These are phyloP conservation scores for Falciphora oryzae DNA, from an alignment of 2,329 filamentous ascomycete species.

Conservation along the genomic window DNA sequence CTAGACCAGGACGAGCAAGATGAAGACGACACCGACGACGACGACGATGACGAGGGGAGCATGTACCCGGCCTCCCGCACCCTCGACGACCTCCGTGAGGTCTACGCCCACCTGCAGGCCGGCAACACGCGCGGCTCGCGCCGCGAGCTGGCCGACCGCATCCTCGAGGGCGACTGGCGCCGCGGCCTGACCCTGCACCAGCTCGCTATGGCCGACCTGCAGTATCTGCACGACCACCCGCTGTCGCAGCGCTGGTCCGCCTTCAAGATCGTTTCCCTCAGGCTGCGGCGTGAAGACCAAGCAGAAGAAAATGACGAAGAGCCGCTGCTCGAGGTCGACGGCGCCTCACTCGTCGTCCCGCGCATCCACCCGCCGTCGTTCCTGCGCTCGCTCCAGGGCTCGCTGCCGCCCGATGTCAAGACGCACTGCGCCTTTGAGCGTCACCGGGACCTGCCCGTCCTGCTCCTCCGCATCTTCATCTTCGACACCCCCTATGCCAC, in stretches of 20 bases:
- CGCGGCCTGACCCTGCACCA: constrained; percentile 60
- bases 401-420: constrained; percentile 73
- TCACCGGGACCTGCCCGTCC: constrained; percentile 61
- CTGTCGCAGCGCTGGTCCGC: constrained; percentile 59
- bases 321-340: constrained; percentile 34
- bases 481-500: constrained; percentile 76
- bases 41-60: constrained; percentile 42
- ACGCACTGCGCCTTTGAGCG: constrained; percentile 76
- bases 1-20: constrained; percentile 35
- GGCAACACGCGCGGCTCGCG: constrained; percentile 45
- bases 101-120: constrained; percentile 54
- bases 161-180: constrained; percentile 64
- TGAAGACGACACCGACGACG: constrained; percentile 36
- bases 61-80: constrained; percentile 64
- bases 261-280: constrained; percentile 51
- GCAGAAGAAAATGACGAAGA: constrained; percentile 29
- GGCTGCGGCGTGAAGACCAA: constrained; percentile 22
- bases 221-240: constrained; percentile 61
- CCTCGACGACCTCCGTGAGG: constrained; percentile 58
- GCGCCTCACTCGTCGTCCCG: constrained; percentile 48
- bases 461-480: constrained; percentile 73
- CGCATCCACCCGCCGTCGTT: constrained; percentile 79
- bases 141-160: constrained; percentile 57
- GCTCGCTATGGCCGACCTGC: constrained; percentile 62
- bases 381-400: constrained; percentile 65